Evolutionary conservation across 139 green algal species (phyloP).

Genomic region (Astrephomene gubernaculifera): DNA sequence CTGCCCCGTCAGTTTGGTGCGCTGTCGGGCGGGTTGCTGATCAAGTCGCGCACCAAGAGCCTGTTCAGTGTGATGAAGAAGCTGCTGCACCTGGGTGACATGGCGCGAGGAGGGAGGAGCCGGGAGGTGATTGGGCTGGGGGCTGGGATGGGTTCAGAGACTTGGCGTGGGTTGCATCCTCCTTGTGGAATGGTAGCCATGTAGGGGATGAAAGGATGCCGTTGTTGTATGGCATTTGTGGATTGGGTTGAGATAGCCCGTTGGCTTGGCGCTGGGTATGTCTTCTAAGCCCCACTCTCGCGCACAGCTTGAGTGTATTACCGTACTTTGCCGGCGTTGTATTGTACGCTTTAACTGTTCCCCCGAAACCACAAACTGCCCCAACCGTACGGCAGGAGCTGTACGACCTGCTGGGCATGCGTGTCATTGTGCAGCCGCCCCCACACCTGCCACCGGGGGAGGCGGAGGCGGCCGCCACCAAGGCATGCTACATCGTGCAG

Average conservation of each 20-base stretch:
- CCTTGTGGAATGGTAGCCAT: no score
- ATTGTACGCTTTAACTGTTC: no score
- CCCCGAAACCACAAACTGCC: no score
- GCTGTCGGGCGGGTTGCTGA: slow-evolving; percentile 58
- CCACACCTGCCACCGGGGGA: slow-evolving; percentile 49
- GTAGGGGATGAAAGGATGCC: no score
- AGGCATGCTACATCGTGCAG: slow-evolving; percentile 87
- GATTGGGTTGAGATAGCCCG: no score
- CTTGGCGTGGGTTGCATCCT: no score
- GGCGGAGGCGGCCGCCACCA: slow-evolving; percentile 53
- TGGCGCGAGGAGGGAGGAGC: slow-evolving; percentile 30
- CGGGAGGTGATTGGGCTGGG: slow-evolving; percentile 9
- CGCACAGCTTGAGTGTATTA: no score
- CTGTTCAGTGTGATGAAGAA: slow-evolving; percentile 95
- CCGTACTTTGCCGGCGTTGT: no score
- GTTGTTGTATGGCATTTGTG: no score
- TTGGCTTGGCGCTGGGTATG: no score
- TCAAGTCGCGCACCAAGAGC: slow-evolving; percentile 84
- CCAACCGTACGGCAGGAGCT: no score
- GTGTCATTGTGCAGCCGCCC: slow-evolving; percentile 81
- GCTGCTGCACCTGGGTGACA: slow-evolving; percentile 84
- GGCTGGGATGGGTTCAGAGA: background rate
- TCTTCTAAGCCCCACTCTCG: no score
- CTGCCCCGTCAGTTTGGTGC: slow-evolving; percentile 64
- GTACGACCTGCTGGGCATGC: slow-evolving; percentile 93